Evolutionary conservation across 495 filamentous ascomycete species (phyloP), one percentile per base, ranked within the genome.

Genomic region (Hypoxylon rickii): DNA sequence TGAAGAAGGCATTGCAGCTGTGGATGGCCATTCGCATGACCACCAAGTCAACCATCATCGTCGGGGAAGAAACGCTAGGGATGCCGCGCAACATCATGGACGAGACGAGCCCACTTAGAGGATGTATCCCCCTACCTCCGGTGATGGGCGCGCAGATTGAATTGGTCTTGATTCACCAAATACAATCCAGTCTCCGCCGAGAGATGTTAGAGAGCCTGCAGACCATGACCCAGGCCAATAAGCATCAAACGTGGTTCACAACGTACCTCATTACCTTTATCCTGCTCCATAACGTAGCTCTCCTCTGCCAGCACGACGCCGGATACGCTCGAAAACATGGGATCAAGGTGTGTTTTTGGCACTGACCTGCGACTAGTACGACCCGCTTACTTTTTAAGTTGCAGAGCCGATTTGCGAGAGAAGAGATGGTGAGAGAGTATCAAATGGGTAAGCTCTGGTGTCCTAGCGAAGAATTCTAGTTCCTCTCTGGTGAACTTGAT

Each of bases 141-240:
- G 79, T 85, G 22, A 79, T 85, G 78, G 79, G 79, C 24, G 80
- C 80, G 20, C 82, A 85, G 53, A 75, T 85, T 17, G 81, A 84
- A 45, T 72, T 77, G 51, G 72, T 85, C 24, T 68, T 83, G 24
- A 83, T 84, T 36, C 77, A 82, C 50, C 75, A 79, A 44, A 75
- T 84, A 31, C 79, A 80, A 39, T 69, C 78, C n/a, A 77, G 74
- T 20, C 71, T 83, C 37, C 77, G 79, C 5, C 77, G 77, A 26
- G 75, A 73, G 54, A 71, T 82, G 37, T 67, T 85, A n/a, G 78
- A 83, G 37, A 75, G 76, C 34, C 69, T 85, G 21, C 79, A 83
- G 51, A 74, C 76, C 44, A 80, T 83, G 56, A 79, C 78, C n/a
- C 73, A 79, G 41, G 76, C 76, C 16, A 82, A 81, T 53, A 82